Evolutionary conservation across 441 rosid genomes (phyloP).

Genomic region (Populus hybrid): DNA sequence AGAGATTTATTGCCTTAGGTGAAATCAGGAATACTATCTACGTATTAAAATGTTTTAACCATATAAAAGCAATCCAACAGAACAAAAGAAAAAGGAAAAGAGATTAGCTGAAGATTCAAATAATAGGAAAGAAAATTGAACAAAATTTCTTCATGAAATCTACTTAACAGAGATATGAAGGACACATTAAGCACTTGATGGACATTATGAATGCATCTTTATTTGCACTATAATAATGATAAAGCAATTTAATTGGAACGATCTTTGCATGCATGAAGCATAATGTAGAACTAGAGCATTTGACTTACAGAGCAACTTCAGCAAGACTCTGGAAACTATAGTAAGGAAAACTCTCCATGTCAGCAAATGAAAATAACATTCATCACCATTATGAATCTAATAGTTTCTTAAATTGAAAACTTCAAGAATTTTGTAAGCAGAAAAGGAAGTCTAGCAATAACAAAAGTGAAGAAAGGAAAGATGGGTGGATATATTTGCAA

Average conservation of each 20-base stretch:
- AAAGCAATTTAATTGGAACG: background rate
- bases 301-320: background rate
- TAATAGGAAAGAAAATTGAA: background rate
- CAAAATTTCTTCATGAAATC: background rate
- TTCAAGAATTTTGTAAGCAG: background rate
- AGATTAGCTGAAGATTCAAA: background rate
- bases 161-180: background rate
- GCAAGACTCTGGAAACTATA: background rate
- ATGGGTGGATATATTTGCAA: slow-evolving; percentile 1
- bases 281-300: background rate
- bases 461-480: background rate
- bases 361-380: background rate
- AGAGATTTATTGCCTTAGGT: background rate
- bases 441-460: background rate
- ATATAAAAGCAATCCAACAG: background rate
- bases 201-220: background rate
- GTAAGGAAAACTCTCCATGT: background rate
- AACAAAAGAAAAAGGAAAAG: no score
- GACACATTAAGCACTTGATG: background rate
- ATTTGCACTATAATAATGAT: background rate
- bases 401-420: background rate
- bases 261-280: background rate
- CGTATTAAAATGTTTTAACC: background rate
- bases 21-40: background rate
- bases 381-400: background rate